Evolutionary conservation across 225 moss, liverwort and hornwort species (phyloP).

Genomic region (Pseudoscleropodium purum): DNA sequence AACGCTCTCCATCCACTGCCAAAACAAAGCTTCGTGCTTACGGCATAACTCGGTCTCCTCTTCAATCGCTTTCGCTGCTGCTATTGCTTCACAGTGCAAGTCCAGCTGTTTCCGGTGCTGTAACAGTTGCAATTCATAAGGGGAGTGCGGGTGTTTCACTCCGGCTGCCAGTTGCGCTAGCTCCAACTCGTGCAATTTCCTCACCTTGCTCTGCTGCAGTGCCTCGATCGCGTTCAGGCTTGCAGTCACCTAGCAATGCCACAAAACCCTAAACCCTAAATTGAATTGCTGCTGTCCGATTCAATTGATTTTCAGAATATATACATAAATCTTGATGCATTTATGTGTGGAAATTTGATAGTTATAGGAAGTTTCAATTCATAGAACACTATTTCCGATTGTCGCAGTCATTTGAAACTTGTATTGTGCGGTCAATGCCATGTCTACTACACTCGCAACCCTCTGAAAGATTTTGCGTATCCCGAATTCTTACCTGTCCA

Average conservation of each 20-base stretch:
- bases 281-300: not conserved
- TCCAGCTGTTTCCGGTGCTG: slow-evolving; percentile 37
- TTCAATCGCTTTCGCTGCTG: slow-evolving; percentile 21
- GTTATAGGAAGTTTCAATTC: not conserved
- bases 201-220: slow-evolving; percentile 37
- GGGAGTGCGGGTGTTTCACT: slow-evolving; percentile 15
- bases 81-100: slow-evolving; percentile 28
- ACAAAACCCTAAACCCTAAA: not conserved
- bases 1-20: slow-evolving; percentile 71
- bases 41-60: slow-evolving; percentile 25
- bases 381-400: not conserved
- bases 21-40: slow-evolving; percentile 42
- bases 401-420: not conserved
- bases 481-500: slow-evolving; percentile 28
- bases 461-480: not conserved
- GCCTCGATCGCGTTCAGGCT: slow-evolving; percentile 37
- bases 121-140: slow-evolving; percentile 42
- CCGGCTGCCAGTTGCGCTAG: slow-evolving; percentile 22
- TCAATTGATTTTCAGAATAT: not conserved
- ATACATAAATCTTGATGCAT: not conserved
- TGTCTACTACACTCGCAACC: not conserved
- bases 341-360: not conserved
- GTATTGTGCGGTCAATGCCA: not conserved
- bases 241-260: slow-evolving; percentile 18
- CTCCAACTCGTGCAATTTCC: slow-evolving; percentile 34